Evolutionary conservation across 306 rosid species (phyloP), one percentile per base, ranked within the genome.

Genomic region (Carpinus viminea): DNA sequence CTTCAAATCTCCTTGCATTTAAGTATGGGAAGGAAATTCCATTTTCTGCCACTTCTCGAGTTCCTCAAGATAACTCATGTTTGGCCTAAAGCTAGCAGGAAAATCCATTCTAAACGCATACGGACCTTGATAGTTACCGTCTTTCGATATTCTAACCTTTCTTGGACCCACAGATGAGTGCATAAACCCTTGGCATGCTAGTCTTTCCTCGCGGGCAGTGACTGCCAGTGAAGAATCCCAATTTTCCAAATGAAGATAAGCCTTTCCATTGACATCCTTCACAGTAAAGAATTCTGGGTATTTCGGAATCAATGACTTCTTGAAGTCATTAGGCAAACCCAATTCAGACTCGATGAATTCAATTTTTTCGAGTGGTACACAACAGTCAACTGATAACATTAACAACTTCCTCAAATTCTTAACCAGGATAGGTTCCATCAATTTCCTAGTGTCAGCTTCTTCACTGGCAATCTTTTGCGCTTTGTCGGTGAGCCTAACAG

Each of bases 21-120:
- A 94, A 79, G 84, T 92, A 94, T 0, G 97, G 48, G 94, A 90
- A 75, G 96, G 96, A 84, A 92, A 92, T 46, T 92, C 96, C 89
- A 90, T 82, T 74, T 83, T 94, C 86, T 92, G 94, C 97, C 94
- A 90, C 85, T 78, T 85, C 79, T 89, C 89, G 68, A 90, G 76
- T 76, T 89, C 87, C 82, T 89, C 85, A 31, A 89, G 93, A 64
- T 81, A 93, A 75, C 89, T 77, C 82, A 73, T 80, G 74, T 93
- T 91, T 24, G 96, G 94, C 76, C 98, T 81, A 81, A 93, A 91
- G 34, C 96, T 94, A 17, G 83, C 77, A 38, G 93, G 93, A 81
- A 88, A 91, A 85, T 69, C 82, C 86, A 91, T 47, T 79, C 77
- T 87, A 79, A 93, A 93, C 0, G 92, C 93, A 60, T 80, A 84